Percentiles rank a stretch among this genome's conserved stretches.
These are phyloP conservation scores for Boletus tomentosulus DNA, from an alignment of 768 basidiomycete species.

Conservation along the genomic window DNA sequence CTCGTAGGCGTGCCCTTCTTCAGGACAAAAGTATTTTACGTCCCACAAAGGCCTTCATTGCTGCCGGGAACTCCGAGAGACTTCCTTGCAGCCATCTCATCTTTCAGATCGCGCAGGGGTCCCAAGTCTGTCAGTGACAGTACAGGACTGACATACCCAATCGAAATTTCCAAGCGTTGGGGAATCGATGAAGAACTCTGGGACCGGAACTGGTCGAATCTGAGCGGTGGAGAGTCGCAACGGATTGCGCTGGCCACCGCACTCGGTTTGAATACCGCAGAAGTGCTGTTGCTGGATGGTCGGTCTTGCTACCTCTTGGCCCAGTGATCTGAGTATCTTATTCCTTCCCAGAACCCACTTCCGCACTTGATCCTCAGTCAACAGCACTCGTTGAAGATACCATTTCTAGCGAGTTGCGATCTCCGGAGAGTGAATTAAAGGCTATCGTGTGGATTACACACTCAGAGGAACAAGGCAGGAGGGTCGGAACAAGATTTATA, in stretches of 20 bases:
- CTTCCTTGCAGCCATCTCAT: conserved; percentile 56
- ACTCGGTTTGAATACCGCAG: conserved; percentile 67
- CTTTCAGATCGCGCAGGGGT: conserved; percentile 44
- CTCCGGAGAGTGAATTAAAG: conserved; percentile 49
- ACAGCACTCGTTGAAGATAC: conserved; percentile 63
- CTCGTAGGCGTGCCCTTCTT: conserved; percentile 68
- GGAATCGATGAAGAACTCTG: conserved; percentile 65
- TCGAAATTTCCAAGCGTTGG: conserved; percentile 60
- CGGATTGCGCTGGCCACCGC: conserved; percentile 77
- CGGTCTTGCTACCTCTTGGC: conserved; percentile 16
- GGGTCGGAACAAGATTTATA: conserved; percentile 70
- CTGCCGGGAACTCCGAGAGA: conserved; percentile 76
- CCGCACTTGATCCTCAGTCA: conserved; percentile 73
- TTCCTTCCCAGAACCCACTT: conserved; percentile 70
- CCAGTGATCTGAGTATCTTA: background rate
- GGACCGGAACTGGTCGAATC: conserved; percentile 71
- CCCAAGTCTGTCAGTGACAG: conserved; percentile 21
- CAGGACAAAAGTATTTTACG: conserved; percentile 77
- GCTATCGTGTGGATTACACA: conserved; percentile 88
- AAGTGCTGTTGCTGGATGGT: conserved; percentile 81
- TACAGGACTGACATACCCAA: conserved; percentile 34
- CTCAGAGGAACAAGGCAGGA: conserved; percentile 71
- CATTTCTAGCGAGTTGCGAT: conserved; percentile 49
- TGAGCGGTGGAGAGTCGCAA: conserved; percentile 88
- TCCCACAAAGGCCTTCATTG: conserved; percentile 86